These are phyloP conservation scores for Colletotrichum coccodes DNA, from an alignment of 2,329 filamentous ascomycete genomes.

Conservation along the genomic window DNA sequence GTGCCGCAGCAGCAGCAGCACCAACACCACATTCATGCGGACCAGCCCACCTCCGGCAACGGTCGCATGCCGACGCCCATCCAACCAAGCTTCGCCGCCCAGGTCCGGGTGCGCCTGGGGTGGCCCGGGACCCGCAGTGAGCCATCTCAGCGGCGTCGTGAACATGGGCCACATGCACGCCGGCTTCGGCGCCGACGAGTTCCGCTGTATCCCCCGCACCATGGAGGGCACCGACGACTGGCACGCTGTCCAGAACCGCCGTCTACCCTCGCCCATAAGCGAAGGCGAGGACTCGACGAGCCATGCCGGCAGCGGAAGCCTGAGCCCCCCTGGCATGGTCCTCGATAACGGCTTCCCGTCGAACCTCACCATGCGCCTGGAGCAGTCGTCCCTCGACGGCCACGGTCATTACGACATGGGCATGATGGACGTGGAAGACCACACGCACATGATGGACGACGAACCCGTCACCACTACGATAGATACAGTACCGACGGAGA, in stretches of 20 bases:
- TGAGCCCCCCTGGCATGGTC: conserved; percentile 45
- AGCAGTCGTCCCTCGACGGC: conserved; percentile 36
- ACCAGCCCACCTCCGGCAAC: conserved; percentile 38
- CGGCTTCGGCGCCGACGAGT: conserved; percentile 45
- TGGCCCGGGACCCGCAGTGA: conserved; percentile 41
- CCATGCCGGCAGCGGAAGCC: conserved; percentile 39
- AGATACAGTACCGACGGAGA: conserved; percentile 27
- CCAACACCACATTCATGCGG: conserved; percentile 35
- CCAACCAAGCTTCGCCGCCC: conserved; percentile 66
- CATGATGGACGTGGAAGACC: conserved; percentile 46
- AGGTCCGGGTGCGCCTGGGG: conserved; percentile 62
- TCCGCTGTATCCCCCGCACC: conserved; percentile 59
- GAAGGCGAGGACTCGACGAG: conserved; percentile 58
- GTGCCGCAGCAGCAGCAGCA: conserved; percentile 44
- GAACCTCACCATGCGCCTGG: conserved; percentile 47
- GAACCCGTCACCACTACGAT: conserved; percentile 11
- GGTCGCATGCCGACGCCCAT: conserved; percentile 69
- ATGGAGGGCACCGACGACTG: conserved; percentile 58
- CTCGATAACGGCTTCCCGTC: conserved; percentile 45
- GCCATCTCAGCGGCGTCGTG: conserved; percentile 46
- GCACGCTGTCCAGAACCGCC: conserved; percentile 62
- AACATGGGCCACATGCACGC: conserved; percentile 53
- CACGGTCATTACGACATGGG: conserved; percentile 35
- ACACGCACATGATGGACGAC: conserved; percentile 5
- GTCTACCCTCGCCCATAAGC: conserved; percentile 69